Percentiles rank a stretch among this genome's conserved stretches.
phyloP scores from a whole-genome alignment of 2,329 filamentous ascomycete species.

The Phialemonium atrogriseum region DNA sequence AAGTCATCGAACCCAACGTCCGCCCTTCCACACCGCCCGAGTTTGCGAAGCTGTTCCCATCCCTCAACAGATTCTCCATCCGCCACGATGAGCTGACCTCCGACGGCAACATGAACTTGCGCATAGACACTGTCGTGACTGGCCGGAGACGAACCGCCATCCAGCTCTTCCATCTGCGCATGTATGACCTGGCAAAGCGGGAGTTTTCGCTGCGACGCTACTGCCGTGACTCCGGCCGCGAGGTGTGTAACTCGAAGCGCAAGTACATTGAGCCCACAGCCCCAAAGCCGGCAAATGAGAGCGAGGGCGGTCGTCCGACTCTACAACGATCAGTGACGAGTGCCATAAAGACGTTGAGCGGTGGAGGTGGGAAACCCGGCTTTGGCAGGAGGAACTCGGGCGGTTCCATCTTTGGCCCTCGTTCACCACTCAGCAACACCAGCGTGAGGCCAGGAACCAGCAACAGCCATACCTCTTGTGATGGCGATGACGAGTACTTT shows the following conservation, averaged over 20 bases:
- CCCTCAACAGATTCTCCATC: constrained; percentile 69
- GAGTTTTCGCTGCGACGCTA: constrained; percentile 90
- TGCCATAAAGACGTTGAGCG: constrained; percentile 37
- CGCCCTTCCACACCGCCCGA: constrained; percentile 72
- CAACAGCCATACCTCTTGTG: constrained; percentile 26
- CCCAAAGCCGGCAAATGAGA: constrained; percentile 33
- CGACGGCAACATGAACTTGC: constrained; percentile 95
- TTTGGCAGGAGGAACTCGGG: constrained; percentile 27
- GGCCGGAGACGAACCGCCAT: constrained; percentile 59
- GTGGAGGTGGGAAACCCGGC: constrained; percentile 13
- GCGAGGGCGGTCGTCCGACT: constrained; percentile 30
- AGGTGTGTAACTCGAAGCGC: constrained; percentile 78
- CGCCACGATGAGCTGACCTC: constrained; percentile 83
- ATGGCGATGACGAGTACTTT: constrained; percentile 22
- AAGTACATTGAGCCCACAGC: constrained; percentile 55
- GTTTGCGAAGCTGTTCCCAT: constrained; percentile 82
- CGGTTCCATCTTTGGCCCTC: constrained; percentile 17
- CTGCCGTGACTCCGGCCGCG: constrained; percentile 83
- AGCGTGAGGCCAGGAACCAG: constrained; percentile 11
- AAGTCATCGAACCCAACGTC: constrained; percentile 55
- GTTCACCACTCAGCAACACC: constrained; percentile 5
- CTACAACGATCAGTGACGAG: constrained; percentile 39
- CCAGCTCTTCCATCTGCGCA: constrained; percentile 84
- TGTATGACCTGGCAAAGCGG: constrained; percentile 80
- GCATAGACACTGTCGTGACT: constrained; percentile 70